phyloP scores from a whole-genome alignment of 768 basidiomycete genomes.

The Phylloporus rhodoxanthus region DNA sequence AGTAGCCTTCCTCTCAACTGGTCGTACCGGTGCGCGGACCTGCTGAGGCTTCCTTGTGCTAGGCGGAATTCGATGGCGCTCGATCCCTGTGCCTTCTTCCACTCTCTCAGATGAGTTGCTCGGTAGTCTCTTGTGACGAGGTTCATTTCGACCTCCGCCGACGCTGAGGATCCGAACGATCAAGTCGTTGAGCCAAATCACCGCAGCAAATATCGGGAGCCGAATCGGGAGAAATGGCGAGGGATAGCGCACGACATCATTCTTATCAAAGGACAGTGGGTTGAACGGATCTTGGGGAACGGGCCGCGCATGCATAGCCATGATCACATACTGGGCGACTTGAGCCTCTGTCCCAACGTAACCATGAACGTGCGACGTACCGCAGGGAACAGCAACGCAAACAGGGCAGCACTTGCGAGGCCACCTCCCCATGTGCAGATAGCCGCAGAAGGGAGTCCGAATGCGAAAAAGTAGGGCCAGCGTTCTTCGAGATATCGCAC shows the following conservation, averaged over 20 bases:
- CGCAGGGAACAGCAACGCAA: slow-evolving; percentile 75
- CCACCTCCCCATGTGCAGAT: slow-evolving; percentile 69
- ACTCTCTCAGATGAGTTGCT: slow-evolving; percentile 53
- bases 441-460: slow-evolving; percentile 71
- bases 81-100: slow-evolving; percentile 52
- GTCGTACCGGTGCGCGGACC: not conserved
- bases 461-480: slow-evolving; percentile 85
- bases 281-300: slow-evolving; percentile 72
- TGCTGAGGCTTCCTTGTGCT: slow-evolving; percentile 9
- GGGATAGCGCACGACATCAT: slow-evolving; percentile 51
- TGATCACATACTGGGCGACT: slow-evolving; percentile 73
- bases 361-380: slow-evolving; percentile 38
- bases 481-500: slow-evolving; percentile 78
- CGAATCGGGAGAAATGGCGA: slow-evolving; percentile 78
- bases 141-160: slow-evolving; percentile 32
- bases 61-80: slow-evolving; percentile 15
- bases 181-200: slow-evolving; percentile 69
- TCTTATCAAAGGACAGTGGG: slow-evolving; percentile 37
- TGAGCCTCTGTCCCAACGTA: slow-evolving; percentile 1
- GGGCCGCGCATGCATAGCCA: slow-evolving; percentile 75
- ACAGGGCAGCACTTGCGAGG: slow-evolving; percentile 76
- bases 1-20: slow-evolving; percentile 8
- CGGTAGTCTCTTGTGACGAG: slow-evolving; percentile 25
- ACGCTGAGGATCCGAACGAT: slow-evolving; percentile 60
- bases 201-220: slow-evolving; percentile 66